phyloP scores from a whole-genome alignment of 2,329 filamentous ascomycete genomes.

The Colletotrichum graminicola region DNA sequence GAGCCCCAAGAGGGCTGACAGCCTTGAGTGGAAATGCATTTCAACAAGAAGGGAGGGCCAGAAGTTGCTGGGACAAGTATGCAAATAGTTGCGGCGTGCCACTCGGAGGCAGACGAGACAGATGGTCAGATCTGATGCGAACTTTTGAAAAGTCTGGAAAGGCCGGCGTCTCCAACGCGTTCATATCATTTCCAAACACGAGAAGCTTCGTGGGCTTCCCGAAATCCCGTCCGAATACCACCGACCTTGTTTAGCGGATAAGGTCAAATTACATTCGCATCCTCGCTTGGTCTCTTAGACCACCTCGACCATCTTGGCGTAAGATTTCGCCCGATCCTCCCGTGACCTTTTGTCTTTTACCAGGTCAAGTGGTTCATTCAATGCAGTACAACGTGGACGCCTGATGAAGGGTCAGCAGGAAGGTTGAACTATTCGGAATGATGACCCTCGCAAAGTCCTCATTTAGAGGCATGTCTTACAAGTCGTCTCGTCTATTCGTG shows the following conservation, averaged over 20 bases:
- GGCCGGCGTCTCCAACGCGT: slow-evolving; percentile 8
- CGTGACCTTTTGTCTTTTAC: slow-evolving; percentile 9
- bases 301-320: slow-evolving; percentile 5
- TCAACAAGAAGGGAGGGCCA: slow-evolving; percentile 6
- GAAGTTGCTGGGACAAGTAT: slow-evolving; percentile 6
- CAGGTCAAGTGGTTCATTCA: slow-evolving; percentile 3
- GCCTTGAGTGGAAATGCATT: slow-evolving; percentile 9
- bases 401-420: slow-evolving; percentile 5
- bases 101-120: slow-evolving; percentile 9
- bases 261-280: not conserved
- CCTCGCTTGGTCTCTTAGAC: not conserved
- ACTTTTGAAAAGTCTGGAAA: slow-evolving; percentile 10
- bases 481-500: slow-evolving; percentile 4
- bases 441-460: slow-evolving; percentile 11
- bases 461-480: slow-evolving; percentile 6
- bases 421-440: not conserved
- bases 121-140: slow-evolving; percentile 9
- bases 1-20: not conserved
- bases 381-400: slow-evolving; percentile 9
- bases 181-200: slow-evolving; percentile 2
- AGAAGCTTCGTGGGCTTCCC: slow-evolving; percentile 6
- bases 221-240: slow-evolving; percentile 9
- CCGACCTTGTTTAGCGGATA: slow-evolving; percentile 2
- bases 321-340: slow-evolving; percentile 5
- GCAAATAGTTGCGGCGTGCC: slow-evolving; percentile 15